These are phyloP conservation scores for Pulveroboletus sp. DNA, from an alignment of 768 basidiomycete genomes.

Conservation along the genomic window DNA sequence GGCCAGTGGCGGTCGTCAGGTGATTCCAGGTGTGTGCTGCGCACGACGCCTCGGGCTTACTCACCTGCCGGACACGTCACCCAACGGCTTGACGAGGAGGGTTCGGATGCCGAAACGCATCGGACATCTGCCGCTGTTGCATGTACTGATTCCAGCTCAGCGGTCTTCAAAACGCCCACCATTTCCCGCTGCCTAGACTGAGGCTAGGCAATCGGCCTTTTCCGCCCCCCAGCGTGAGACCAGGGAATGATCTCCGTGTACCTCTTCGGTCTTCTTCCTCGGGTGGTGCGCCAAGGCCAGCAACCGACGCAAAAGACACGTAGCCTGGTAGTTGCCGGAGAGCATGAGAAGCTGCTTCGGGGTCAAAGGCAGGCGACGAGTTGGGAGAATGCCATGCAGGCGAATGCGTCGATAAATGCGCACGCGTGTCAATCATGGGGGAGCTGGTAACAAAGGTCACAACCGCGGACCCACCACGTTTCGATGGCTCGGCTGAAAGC, in stretches of 20 bases:
- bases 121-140: constrained; percentile 5
- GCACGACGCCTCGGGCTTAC: constrained; percentile 13
- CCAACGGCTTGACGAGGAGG: not conserved
- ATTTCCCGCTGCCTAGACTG: constrained; percentile 29
- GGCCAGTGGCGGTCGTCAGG: constrained; percentile 1
- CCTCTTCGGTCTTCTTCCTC: constrained; percentile 37
- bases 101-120: constrained; percentile 7
- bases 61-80: constrained; percentile 17
- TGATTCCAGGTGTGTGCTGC: constrained; percentile 5
- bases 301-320: constrained; percentile 62
- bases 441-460: constrained; percentile 22
- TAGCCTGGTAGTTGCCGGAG: constrained; percentile 57
- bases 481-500: constrained; percentile 28
- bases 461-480: constrained; percentile 19
- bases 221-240: constrained; percentile 16
- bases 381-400: constrained; percentile 11
- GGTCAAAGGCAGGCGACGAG: constrained; percentile 50
- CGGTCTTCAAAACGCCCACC: constrained; percentile 28
- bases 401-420: constrained; percentile 10
- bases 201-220: constrained; percentile 20
- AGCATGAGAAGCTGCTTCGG: constrained; percentile 53
- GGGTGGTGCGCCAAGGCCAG: constrained; percentile 61
- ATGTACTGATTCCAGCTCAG: not conserved
- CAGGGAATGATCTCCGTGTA: constrained; percentile 16
- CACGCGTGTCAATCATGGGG: constrained; percentile 7